Base-by-base conservation (phyloP, 768 basidiomycete species). In the Hortiboletus flavorubellus region DNA sequence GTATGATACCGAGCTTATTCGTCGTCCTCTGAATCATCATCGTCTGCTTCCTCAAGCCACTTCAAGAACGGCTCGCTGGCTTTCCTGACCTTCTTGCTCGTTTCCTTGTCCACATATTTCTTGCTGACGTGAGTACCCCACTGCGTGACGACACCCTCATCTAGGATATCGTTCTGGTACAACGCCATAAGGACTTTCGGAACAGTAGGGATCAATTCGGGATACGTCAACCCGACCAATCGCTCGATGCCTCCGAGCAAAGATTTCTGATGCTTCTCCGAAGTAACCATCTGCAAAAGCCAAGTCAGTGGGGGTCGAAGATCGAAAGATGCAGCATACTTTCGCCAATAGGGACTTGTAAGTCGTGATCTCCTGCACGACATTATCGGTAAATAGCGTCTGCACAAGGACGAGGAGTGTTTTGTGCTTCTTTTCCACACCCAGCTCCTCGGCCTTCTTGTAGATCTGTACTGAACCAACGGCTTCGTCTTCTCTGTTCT, bases 51-150 rank as follows among this genome's bases (percentile, higher is more conserved):
- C 53, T 85, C 87, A 18, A 96, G 82, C 93, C 93, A 96, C 84
- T 94, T 93, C 68, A 98, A 75, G 79, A 98, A 98, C 0, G 95
- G 93, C 70, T 92, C 93, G 60, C 90, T 89, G 12, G 93, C 93
- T 78, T 95, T 96, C 64, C 95, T 80, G 49, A 99, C 94, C 74
- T 85, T 94, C 83, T 98, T 98, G 72, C 89, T 91, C 44, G 83
- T 88, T 29, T 98, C 94, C 74, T 89, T 93, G 73, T 96, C 91
- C 43, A 94, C 91, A 67, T 93, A 96, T 76, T 98, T 97, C 80
- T 90, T 96, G 75, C 88, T 91, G 68, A 94, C 92, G 63, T 96
- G 94, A 5, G 92, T 96, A 9, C 94, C 94, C 96, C 94, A 98
- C 59, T 94, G 85, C 10, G 79, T 84, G 47, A 95, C 78, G 7